Evolutionary conservation across 805 yeast genomes (phyloP).

Genomic region (Debaryomyces hansenii): DNA sequence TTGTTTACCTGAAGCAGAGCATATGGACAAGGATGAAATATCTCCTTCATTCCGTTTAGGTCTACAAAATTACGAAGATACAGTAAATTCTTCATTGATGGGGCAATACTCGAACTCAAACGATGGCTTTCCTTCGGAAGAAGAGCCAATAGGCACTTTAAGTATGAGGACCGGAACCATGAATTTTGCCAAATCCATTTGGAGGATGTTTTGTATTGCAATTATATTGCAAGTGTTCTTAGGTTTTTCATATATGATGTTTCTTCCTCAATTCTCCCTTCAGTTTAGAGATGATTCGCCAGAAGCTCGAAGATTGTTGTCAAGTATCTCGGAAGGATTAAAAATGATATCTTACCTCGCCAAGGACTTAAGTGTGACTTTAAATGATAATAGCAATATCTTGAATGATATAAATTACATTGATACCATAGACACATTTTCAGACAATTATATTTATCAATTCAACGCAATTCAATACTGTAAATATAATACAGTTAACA

Average conservation of each 20-base stretch:
- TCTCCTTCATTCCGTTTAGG: too few species aligned
- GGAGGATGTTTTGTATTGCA: background rate
- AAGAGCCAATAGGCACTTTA: too few species aligned
- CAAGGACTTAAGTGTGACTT: slow-evolving; percentile 37
- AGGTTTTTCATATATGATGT: slow-evolving; percentile 26
- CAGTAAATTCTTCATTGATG: too few species aligned
- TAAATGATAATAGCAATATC: slow-evolving; percentile 2
- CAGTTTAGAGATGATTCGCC: slow-evolving; percentile 37
- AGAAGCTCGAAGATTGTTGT: slow-evolving; percentile 29
- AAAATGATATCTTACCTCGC: slow-evolving; percentile 46
- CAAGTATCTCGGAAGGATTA: slow-evolving; percentile 41
- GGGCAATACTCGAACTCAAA: too few species aligned
- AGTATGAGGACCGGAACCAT: too few species aligned
- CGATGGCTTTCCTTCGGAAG: too few species aligned
- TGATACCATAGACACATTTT: slow-evolving; percentile 45
- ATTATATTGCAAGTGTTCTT: background rate
- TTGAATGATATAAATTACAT: slow-evolving; percentile 3
- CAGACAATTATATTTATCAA: slow-evolving; percentile 39
- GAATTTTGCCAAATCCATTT: background rate
- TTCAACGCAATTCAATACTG: slow-evolving; percentile 53
- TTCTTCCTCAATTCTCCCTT: slow-evolving; percentile 41
- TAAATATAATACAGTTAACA: slow-evolving; percentile 26
- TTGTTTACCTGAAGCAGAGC: too few species aligned
- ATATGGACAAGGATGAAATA: too few species aligned
- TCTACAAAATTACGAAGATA: too few species aligned